Conservation (phyloP, 2,329 filamentous ascomycete genomes). For the Talaromyces sp. region DNA sequence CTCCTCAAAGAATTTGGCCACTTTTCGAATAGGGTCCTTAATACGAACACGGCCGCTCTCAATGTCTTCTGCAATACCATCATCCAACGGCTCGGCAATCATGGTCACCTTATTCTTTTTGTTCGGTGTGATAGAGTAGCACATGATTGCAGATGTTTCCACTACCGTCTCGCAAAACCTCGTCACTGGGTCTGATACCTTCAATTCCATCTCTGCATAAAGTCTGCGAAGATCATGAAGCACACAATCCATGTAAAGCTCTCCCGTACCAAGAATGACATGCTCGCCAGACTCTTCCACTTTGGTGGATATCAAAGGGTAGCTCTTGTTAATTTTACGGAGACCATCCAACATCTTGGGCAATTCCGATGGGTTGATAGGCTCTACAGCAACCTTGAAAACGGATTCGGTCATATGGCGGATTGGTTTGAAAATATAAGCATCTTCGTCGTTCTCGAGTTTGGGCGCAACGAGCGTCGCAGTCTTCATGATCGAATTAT, state of each 20-base stretch:
- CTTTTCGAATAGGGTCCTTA: slow-evolving; percentile 85
- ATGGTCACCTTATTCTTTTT: slow-evolving; percentile 99
- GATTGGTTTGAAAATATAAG: slow-evolving; percentile 90
- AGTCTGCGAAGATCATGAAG: slow-evolving; percentile 86
- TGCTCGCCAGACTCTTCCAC: slow-evolving; percentile 98
- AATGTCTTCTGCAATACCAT: slow-evolving; percentile 92
- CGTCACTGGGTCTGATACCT: slow-evolving; percentile 95
- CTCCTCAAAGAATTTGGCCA: slow-evolving; percentile 95
- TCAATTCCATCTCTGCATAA: slow-evolving; percentile 99
- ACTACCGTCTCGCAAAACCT: slow-evolving; percentile 97
- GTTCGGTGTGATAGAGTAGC: slow-evolving; percentile 95
- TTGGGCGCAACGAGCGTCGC: slow-evolving; percentile 81
- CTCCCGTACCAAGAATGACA: slow-evolving; percentile 88
- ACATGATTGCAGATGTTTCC: slow-evolving; percentile 95
- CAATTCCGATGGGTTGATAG: slow-evolving; percentile 94
- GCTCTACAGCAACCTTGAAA: slow-evolving; percentile 95
- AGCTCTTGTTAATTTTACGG: slow-evolving; percentile 96
- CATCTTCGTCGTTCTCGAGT: slow-evolving; percentile 82
- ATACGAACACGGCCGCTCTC: slow-evolving; percentile 87
- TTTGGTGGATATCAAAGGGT: slow-evolving; percentile 91
- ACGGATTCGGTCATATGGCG: slow-evolving; percentile 96
- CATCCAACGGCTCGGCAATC: slow-evolving; percentile 92
- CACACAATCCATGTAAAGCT: slow-evolving; percentile 99
- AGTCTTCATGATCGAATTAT: slow-evolving; percentile 97
- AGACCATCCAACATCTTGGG: slow-evolving; percentile 98